Evolutionary conservation across 495 filamentous ascomycete genomes (phyloP), one percentile per base, ranked within the genome.

Genomic region (Neurospora sp.): DNA sequence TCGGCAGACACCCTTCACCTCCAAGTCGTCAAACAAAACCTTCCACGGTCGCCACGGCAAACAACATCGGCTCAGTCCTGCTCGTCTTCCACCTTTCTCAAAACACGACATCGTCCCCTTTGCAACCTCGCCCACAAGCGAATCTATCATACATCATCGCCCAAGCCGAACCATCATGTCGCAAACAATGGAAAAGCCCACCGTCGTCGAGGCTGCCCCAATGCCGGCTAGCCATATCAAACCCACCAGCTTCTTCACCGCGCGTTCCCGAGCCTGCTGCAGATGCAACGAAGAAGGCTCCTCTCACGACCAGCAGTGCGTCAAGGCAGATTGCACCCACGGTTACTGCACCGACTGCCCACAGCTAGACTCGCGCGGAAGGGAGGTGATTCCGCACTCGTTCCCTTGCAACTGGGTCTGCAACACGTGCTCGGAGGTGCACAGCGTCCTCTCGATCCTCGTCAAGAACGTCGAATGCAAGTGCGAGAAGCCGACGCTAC

Each of bases 391-490:
- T 38, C 74, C 69, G 22, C 75, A 77, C 68, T 74, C 76, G n/a
- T 71, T 79, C 70, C 78, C 78, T 3, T 65, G 75, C 69, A 69
- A 70, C 72, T 80, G 78, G 78, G 70, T 73, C 68, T 80, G 78
- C 76, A 76, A 76, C 72, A 79, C 77, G 16, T 80, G 78, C 71
- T 38, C 35, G 3, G 44, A 38, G n/a, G 53, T 71, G 0, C 76
- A 77, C 71, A 73, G 73, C 18, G 76, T 77, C 10, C 73, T 73
- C 20, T 44, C 69, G 22, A 77, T 80, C 68, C 69, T 80, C 40
- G 72, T 71, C 16, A 39, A 31, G 38, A 65, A 41, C 22, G 71
- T 77, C 2, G 59, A 59, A 18, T 78, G 75, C 70, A 39, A 27
- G 0, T 81, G 79, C 73, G 74, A 69, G 2, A 65, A 27, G 14